These are phyloP conservation scores for Tylopilus sp. DNA, from an alignment of 768 basidiomycete genomes.

Conservation along the genomic window DNA sequence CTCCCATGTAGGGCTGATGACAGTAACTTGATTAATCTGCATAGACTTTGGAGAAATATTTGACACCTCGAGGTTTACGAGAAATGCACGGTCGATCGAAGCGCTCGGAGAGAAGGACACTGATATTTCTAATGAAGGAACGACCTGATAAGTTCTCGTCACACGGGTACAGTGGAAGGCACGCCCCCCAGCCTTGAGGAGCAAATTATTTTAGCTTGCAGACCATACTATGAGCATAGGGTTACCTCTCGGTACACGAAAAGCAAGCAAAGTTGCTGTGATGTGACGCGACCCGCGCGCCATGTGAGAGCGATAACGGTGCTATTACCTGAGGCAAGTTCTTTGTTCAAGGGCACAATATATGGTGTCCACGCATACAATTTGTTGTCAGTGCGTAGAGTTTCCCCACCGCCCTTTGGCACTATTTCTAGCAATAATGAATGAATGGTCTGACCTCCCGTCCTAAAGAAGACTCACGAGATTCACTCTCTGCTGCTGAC, in stretches of 20 bases:
- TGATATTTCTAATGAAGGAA: slow-evolving; percentile 53
- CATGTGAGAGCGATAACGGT: slow-evolving; percentile 50
- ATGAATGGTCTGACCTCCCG: not conserved
- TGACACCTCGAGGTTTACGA: slow-evolving; percentile 52
- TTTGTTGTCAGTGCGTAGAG: slow-evolving; percentile 50
- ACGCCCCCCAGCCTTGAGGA: slow-evolving; percentile 41
- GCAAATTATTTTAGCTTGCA: slow-evolving; percentile 3
- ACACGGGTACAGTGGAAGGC: slow-evolving; percentile 59
- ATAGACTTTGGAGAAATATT: slow-evolving; percentile 46
- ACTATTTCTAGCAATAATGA: slow-evolving; percentile 16
- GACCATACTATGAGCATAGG: not conserved
- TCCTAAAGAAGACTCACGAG: slow-evolving; percentile 14
- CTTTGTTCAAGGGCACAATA: slow-evolving; percentile 39
- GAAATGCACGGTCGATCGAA: slow-evolving; percentile 46
- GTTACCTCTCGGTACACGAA: slow-evolving; percentile 65
- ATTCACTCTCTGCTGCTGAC: slow-evolving; percentile 18
- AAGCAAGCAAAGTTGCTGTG: slow-evolving; percentile 54
- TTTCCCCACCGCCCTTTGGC: slow-evolving; percentile 30
- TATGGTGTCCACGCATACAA: slow-evolving; percentile 45
- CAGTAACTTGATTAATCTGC: slow-evolving; percentile 53
- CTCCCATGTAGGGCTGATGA: slow-evolving; percentile 69
- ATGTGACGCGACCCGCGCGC: slow-evolving; percentile 47
- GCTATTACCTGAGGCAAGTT: slow-evolving; percentile 46
- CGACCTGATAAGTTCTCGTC: slow-evolving; percentile 55
- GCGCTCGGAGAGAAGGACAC: slow-evolving; percentile 50